A percentile compares a stretch with the other conserved stretches of the same genome.
Evolutionary conservation across 306 rosid species (phyloP).

Genomic region (Casuarina cunninghamiana): DNA sequence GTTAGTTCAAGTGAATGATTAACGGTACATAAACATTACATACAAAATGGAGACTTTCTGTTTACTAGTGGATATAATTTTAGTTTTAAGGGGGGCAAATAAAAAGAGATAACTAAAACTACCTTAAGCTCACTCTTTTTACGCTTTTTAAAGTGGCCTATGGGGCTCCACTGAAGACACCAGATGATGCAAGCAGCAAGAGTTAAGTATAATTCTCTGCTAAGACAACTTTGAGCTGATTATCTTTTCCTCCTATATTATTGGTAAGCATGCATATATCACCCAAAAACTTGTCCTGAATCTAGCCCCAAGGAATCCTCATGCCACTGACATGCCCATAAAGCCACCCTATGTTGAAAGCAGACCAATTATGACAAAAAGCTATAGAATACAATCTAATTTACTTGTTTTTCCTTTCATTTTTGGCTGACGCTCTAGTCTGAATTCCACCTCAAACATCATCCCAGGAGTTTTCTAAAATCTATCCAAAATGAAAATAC

Average conservation of each 20-base stretch:
- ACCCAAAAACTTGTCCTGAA: neutral
- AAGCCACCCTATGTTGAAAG: neutral
- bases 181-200: neutral
- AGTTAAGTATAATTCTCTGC: neutral
- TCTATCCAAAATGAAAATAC: neutral
- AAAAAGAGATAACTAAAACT: neutral
- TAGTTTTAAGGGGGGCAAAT: neutral
- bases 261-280: neutral
- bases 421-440: neutral
- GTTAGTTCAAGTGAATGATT: neutral
- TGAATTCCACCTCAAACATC: neutral
- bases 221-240: neutral
- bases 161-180: neutral
- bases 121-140: neutral
- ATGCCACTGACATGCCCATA: neutral
- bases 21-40: neutral
- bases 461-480: neutral
- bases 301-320: neutral
- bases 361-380: neutral
- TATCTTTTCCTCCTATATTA: neutral
- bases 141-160: neutral
- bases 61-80: neutral
- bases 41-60: neutral
- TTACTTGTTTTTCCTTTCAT: neutral
- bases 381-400: neutral